Percentiles rank a stretch among this genome's conserved stretches.
These are phyloP conservation scores for Corymbia citriodora DNA, from an alignment of 441 rosid genomes.

Conservation along the genomic window DNA sequence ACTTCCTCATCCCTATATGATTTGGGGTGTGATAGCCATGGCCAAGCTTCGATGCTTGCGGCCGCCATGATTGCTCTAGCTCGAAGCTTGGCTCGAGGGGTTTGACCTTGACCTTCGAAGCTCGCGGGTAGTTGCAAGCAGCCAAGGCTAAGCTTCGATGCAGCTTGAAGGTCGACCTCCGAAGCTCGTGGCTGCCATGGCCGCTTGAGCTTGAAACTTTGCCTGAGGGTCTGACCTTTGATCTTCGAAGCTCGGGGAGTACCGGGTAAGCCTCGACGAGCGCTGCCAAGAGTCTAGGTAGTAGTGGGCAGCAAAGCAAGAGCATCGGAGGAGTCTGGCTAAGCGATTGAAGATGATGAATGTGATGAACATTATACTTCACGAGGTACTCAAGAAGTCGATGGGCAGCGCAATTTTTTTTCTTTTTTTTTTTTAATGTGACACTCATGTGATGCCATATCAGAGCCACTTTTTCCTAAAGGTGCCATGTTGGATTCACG, in stretches of 20 bases:
- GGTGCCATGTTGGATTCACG: neutral
- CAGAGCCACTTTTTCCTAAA: neutral
- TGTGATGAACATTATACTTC: neutral
- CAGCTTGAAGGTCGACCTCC: no score
- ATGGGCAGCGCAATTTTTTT: neutral
- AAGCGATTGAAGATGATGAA: neutral
- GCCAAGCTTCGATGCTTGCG: no score
- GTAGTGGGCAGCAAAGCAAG: neutral
- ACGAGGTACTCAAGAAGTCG: neutral
- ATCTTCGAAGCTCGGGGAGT: neutral
- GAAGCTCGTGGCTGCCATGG: no score
- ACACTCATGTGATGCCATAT: neutral
- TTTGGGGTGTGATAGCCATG: no score
- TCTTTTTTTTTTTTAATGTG: neutral
- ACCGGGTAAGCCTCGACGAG: no score
- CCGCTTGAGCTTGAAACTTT: no score
- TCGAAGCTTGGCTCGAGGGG: neutral
- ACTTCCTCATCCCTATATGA: no score
- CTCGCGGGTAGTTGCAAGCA: no score
- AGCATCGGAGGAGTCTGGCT: neutral
- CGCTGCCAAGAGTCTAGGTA: neutral
- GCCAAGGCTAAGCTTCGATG: no score
- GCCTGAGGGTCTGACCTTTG: neutral
- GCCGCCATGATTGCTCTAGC: no score
- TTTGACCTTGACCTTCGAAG: no score